phyloP scores from a whole-genome alignment of 495 filamentous ascomycete genomes.

The Halenospora varia region DNA sequence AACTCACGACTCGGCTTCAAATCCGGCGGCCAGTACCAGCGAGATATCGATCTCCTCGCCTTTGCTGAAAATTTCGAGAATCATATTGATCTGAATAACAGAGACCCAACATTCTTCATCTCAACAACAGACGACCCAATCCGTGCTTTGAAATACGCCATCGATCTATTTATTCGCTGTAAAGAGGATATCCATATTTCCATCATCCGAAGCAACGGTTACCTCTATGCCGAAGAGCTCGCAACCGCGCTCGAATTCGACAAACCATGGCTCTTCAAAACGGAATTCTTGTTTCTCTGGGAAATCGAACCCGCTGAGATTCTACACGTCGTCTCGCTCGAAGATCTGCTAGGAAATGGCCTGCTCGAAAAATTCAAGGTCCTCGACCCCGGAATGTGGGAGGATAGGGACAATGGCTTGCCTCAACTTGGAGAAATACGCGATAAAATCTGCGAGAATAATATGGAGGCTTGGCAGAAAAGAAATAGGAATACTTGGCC shows the following conservation, averaged over 20 bases:
- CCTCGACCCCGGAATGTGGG: neutral
- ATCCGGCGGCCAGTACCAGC: neutral
- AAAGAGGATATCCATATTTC: neutral
- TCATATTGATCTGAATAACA: neutral
- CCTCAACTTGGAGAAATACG: neutral
- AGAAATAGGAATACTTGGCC: neutral
- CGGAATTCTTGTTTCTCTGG: neutral
- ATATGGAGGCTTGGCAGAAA: neutral
- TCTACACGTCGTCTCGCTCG: neutral
- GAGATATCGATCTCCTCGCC: neutral
- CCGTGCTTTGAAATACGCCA: neutral
- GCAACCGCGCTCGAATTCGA: neutral
- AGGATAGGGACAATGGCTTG: neutral
- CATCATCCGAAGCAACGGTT: neutral
- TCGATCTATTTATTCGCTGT: neutral
- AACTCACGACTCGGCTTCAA: neutral
- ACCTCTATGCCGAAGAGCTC: neutral
- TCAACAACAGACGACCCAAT: neutral
- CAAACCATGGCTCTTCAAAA: neutral
- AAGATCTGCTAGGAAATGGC: neutral
- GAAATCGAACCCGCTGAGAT: neutral
- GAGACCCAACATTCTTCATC: neutral
- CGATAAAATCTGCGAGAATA: neutral
- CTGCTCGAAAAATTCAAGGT: neutral
- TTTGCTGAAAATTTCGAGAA: neutral